Evolutionary conservation across 2,329 filamentous ascomycete genomes (phyloP), one percentile per base, ranked within the genome.

Genomic region (Didymella exigua): DNA sequence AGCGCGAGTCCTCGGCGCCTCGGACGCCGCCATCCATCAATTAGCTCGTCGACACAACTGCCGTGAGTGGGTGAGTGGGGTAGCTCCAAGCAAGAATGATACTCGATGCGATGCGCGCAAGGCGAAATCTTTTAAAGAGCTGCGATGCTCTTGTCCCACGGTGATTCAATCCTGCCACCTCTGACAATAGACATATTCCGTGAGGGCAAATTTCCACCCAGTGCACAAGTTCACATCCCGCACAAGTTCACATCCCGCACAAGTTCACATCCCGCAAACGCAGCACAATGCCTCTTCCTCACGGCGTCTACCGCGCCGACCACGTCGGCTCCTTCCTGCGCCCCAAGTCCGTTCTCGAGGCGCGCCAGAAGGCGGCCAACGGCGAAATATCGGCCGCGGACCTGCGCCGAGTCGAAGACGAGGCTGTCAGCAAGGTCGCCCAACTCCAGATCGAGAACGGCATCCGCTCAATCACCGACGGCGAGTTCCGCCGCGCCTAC

Each of bases 281-380:
- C 44, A 54, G 48, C 48, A 62, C 38, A 31, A 76, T 77, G 75
- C 66, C 68, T 59, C 74, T 77, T 33, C 75, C 75, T 6, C 60
- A 66, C 38, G 75, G 75, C 43, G 73, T 76, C 47, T 77, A 76
- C 62, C 63, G 72, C 53, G 81, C 82, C 63, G 82, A 84, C 75
- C 82, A 84, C 62, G 82, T 84, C 62, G 82, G 82, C 46, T 84
- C 81, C 18, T 80, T 84, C 59, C 76, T 84, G 18, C 80, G 82
- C 27, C 81, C 82, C 54, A 77, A 78, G 61, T 69, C 76, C 7
- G 75, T 84, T 44, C 77, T 84, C 50, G 75, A 78, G 19, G 78
- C 79, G 14, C 81, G 82, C 51, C 75, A 80, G 54, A 76, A 81
- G 40, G 76, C 79, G 10, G 78, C 78, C 37, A 72, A 76, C 30